These are phyloP conservation scores for Besnoitia besnoiti DNA, from an alignment of 169 alveolate genomes.

Conservation along the genomic window DNA sequence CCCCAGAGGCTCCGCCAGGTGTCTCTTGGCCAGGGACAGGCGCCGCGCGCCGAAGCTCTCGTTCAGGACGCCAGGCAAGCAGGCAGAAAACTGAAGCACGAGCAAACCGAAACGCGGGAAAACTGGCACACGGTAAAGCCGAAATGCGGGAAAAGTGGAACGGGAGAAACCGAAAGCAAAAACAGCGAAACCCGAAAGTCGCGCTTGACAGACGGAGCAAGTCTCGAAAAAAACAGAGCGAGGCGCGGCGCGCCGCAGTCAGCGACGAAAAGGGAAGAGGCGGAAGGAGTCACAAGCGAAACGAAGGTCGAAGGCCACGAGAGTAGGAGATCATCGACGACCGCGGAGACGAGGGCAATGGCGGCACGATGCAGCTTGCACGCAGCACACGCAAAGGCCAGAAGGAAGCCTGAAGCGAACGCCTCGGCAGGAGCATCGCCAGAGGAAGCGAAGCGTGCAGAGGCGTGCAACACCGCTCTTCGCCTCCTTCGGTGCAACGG, in stretches of 20 bases:
- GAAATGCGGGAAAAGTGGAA: not conserved
- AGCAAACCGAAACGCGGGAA: not conserved
- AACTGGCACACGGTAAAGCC: no score
- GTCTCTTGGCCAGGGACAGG: slow-evolving; percentile 95
- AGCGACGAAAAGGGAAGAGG: slow-evolving; percentile 8
- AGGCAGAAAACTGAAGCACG: slow-evolving; percentile 70
- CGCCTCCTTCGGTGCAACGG: no score
- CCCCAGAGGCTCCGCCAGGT: slow-evolving; percentile 79
- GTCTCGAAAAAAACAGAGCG: not conserved
- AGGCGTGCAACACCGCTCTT: no score
- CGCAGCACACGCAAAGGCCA: no score
- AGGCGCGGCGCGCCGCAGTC: not conserved
- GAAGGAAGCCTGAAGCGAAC: no score
- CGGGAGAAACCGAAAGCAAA: not conserved
- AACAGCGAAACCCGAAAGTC: not conserved
- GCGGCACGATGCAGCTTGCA: no score
- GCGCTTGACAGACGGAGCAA: not conserved
- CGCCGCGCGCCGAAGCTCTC: slow-evolving; percentile 88
- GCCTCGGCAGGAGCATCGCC: no score
- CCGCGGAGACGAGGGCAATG: no score
- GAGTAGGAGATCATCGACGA: no score
- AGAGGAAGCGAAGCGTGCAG: no score
- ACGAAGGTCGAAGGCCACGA: not conserved
- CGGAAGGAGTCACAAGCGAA: not conserved
- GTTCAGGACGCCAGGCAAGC: slow-evolving; percentile 85